A percentile compares a stretch with the other conserved stretches of the same genome.
Evolutionary conservation across 495 filamentous ascomycete species (phyloP).

Genomic region (Aspergillus olivimuriae): DNA sequence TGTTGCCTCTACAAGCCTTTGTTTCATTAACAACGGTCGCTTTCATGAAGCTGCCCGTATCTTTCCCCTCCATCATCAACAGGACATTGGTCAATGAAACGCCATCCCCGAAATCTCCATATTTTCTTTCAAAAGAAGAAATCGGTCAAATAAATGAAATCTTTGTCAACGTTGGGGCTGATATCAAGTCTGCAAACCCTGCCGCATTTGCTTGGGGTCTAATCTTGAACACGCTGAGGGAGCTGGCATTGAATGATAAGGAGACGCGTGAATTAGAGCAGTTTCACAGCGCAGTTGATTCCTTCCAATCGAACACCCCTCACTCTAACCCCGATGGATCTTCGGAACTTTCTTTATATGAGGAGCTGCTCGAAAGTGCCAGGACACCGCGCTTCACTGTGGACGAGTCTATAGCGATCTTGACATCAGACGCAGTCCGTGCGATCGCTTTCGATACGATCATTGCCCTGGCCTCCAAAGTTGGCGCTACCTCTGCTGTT

Average conservation of each 20-base stretch:
- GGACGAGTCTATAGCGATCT: slow-evolving; percentile 39
- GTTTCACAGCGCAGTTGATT: slow-evolving; percentile 54
- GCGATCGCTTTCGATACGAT: slow-evolving; percentile 58
- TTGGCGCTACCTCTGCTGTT: slow-evolving; percentile 30
- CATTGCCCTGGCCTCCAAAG: slow-evolving; percentile 44
- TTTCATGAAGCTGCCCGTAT: slow-evolving; percentile 59
- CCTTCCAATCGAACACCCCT: slow-evolving; percentile 36
- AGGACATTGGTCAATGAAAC: slow-evolving; percentile 7
- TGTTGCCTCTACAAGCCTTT: slow-evolving; percentile 58
- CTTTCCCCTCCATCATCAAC: slow-evolving; percentile 26
- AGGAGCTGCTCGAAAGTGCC: slow-evolving; percentile 45
- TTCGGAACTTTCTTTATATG: slow-evolving; percentile 40
- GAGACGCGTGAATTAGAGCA: slow-evolving; percentile 57
- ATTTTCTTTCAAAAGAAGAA: slow-evolving; percentile 55
- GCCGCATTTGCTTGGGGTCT: slow-evolving; percentile 72
- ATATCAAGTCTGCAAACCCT: slow-evolving; percentile 51
- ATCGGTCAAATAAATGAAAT: slow-evolving; percentile 60
- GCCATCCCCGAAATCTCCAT: slow-evolving; percentile 39
- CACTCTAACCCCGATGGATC: slow-evolving; percentile 18
- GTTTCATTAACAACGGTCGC: slow-evolving; percentile 66
- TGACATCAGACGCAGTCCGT: slow-evolving; percentile 48
- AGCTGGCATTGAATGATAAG: slow-evolving; percentile 50
- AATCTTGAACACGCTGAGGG: slow-evolving; percentile 61
- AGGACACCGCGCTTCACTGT: slow-evolving; percentile 30
- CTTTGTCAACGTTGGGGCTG: slow-evolving; percentile 45